These are phyloP conservation scores for Diaporthe eres DNA, from an alignment of 2,329 filamentous ascomycete genomes.

Conservation along the genomic window DNA sequence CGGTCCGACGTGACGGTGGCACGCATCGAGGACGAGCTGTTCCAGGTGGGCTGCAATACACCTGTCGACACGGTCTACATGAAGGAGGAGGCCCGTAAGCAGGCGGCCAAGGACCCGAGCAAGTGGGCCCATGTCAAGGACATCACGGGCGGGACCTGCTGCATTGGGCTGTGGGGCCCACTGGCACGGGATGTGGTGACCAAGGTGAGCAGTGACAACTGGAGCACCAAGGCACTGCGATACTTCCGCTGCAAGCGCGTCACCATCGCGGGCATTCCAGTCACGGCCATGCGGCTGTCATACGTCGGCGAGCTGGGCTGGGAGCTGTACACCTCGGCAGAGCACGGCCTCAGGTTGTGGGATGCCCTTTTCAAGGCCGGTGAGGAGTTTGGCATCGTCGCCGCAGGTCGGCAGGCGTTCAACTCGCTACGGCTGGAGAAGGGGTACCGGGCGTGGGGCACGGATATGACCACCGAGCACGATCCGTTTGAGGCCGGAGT, in stretches of 20 bases:
- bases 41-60: slow-evolving; percentile 71
- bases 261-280: slow-evolving; percentile 68
- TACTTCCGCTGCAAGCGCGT: slow-evolving; percentile 65
- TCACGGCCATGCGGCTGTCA: slow-evolving; percentile 68
- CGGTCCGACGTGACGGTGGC: slow-evolving; percentile 71
- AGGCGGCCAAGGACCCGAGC: slow-evolving; percentile 56
- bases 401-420: slow-evolving; percentile 71
- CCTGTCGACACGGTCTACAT: slow-evolving; percentile 69
- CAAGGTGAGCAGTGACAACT: slow-evolving; percentile 60
- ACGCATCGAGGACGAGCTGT: slow-evolving; percentile 62
- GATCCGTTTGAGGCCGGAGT: slow-evolving; percentile 73
- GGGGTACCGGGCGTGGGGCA: slow-evolving; percentile 69
- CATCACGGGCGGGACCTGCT: slow-evolving; percentile 71
- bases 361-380: slow-evolving; percentile 70
- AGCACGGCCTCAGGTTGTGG: slow-evolving; percentile 71
- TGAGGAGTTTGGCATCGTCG: slow-evolving; percentile 67
- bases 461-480: slow-evolving; percentile 73
- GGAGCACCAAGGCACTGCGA: slow-evolving; percentile 60
- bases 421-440: slow-evolving; percentile 72
- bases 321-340: slow-evolving; percentile 73
- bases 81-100: slow-evolving; percentile 63
- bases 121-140: slow-evolving; percentile 68
- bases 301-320: slow-evolving; percentile 74
- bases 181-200: slow-evolving; percentile 65
- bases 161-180: slow-evolving; percentile 75